Base-by-base conservation (phyloP, 176 grass and related monocot genomes). In the Phyllostachys edulis region DNA sequence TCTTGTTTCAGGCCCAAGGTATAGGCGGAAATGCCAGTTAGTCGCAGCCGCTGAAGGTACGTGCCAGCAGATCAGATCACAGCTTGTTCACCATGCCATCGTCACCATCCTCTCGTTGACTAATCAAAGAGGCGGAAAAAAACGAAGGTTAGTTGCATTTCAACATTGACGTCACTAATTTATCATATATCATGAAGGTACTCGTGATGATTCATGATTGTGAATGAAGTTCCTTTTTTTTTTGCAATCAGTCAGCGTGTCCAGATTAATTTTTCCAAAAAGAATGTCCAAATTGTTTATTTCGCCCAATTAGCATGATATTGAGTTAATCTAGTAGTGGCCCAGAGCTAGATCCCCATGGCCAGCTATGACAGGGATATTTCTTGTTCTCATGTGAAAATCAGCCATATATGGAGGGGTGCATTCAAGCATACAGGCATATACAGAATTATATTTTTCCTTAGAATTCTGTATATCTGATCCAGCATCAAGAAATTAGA, bases 31-130 rank as follows among this genome's bases (percentile, higher is more conserved):
- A 84, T 84, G 80, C 75, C 42, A 74, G 75, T 69, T 76, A 87
- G 81, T 70, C 45, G 36, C 52, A 87, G 69, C 75, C 42, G 61
- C 69, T 84, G 50, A 66, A 76, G 74, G 72, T 73, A 18, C 1
- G 4, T 3, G 39, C 67, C 67, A 11, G 60, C 76, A 34, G 23
- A 83, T 83, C 38, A 9, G 32, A 60, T 73, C 73, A 36, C 74
- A 74, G 67, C 68, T 73, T 61, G 84, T 79, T 79, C 80, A 80
- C 82, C 69, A 24, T 68, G 29, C 63, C 72, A 80, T 61, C 47
- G 69, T 90, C 75, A 90, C 89, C 89, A 90, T 75, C 89, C 89
- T 87, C 63, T 90, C 63, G 69, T 62, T 80, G 75, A 70, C 89
- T 90, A 59, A 51, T 62, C 42, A 90, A 79, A 70, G 36, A 38